phyloP scores from a whole-genome alignment of 805 yeast genomes.

The Lipomyces lipofer region DNA sequence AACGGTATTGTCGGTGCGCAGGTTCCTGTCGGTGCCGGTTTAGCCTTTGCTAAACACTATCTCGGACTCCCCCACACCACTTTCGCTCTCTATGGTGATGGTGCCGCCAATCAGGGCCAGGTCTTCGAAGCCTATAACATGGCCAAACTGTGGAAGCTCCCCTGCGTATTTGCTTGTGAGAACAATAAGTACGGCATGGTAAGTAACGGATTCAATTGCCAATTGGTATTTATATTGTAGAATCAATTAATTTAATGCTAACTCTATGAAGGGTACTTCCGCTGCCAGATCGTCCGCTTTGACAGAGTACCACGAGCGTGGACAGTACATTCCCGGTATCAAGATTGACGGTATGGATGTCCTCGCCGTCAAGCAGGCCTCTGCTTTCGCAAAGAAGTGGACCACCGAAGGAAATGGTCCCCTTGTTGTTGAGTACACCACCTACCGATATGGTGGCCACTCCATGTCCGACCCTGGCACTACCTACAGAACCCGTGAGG shows the following conservation, averaged over 20 bases:
- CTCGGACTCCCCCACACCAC: slow-evolving; percentile 74
- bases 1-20: slow-evolving; percentile 99
- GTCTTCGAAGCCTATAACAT: slow-evolving; percentile 96
- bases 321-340: slow-evolving; percentile 98
- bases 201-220: no score
- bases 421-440: slow-evolving; percentile 91
- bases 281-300: slow-evolving; percentile 96
- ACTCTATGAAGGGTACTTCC: slow-evolving; percentile 87
- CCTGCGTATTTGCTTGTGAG: slow-evolving; percentile 93
- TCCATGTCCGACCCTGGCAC: slow-evolving; percentile 99
- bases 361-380: slow-evolving; percentile 91
- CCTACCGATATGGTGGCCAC: slow-evolving; percentile 99
- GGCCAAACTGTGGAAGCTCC: slow-evolving; percentile 98
- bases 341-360: slow-evolving; percentile 99
- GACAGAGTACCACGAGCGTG: slow-evolving; percentile 97
- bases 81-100: slow-evolving; percentile 94
- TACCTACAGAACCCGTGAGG: slow-evolving; percentile 99
- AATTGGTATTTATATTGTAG: no score
- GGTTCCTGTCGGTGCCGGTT: slow-evolving; percentile 96
- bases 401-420: slow-evolving; percentile 92
- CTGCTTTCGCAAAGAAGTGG: slow-evolving; percentile 97
- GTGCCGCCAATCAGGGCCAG: slow-evolving; percentile 99
- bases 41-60: slow-evolving; percentile 98
- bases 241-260: no score
- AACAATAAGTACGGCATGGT: slow-evolving; percentile 98